Evolutionary conservation across 2,329 filamentous ascomycete species (phyloP), one percentile per base, ranked within the genome.

Genomic region (Ramularia endophylla): DNA sequence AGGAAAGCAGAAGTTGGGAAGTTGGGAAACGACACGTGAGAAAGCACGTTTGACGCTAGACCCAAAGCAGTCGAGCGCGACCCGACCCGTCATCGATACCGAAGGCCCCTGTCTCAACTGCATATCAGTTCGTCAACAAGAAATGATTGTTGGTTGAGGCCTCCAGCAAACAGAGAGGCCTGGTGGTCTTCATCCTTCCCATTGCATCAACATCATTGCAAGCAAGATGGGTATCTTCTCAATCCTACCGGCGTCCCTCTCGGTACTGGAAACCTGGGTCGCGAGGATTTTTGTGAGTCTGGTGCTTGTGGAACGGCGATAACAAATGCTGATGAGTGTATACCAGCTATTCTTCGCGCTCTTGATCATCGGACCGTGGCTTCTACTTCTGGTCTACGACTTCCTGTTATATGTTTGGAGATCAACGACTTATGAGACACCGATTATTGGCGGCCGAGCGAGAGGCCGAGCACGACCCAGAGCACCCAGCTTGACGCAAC

Each of bases 281-380:
- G 73, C 74, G 33, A 71, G 77, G 8, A 57, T 78, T 32, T 84
- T 83, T 59, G 80, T 84, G 69, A 56, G 76, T 60, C 37, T 15
- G 19, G 45, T 45, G 43, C 37, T 6, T 20, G 43, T 43, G 38
- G 12, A 40, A 43, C 31, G 6, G 25, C 32, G 15, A 34, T 13
- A 25, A 36, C 20, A 32, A 41, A 36, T 8, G 36, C 38, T 41
- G n/a, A 41, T 38, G 11, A 13, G 17, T 11, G 5, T 13, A 11
- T 2, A 42, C 19, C 55, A 84, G 80, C 62, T 84, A 22, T 53
- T 82, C 43, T 71, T 83, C 43, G 79, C 75, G 17, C 52, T 77
- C 31, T 52, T 83, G 31, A 75, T 73, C 33, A 77, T 84, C 49
- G 73, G 74, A 2, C 81, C 81, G 8, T 85, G 80, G 78, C 61